Evolutionary conservation across 2,329 filamentous ascomycete genomes (phyloP), one percentile per base, ranked within the genome.

Genomic region (Hypoxylon sp.): DNA sequence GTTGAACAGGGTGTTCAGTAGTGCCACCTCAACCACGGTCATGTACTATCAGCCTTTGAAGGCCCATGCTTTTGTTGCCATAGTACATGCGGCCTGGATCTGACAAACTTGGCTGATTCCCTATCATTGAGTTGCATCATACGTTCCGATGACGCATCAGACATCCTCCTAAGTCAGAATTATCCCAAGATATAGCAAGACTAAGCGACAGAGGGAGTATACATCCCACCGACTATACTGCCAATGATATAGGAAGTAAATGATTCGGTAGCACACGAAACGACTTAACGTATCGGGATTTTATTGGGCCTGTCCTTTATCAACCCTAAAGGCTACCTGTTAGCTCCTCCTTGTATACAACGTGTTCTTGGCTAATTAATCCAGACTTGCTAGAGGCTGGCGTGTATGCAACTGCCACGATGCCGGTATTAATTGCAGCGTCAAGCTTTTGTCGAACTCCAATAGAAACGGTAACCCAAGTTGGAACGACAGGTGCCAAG

Each of bases 391-490:
- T 50, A 52, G 47, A 59, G 57, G 53, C 44, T 39, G 63, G 37
- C 52, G 46, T 65, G 56, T 63, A 71, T 69, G 66, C 69, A 69
- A 55, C 51, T 71, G 67, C 67, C 69, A 71, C 69, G 69, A 63
- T 69, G 8, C 50, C 69, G 65, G 69, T 71, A 69, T 71, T 69
- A 63, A 71, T 56, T 67, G 63, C 58, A 67, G 67, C 55, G 60
- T 67, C 69, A 71, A 69, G 67, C 69, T 69, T 69, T 71, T 17
- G 32, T 35, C 27, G 51, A 56, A 62, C 63, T 65, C 69, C 69
- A 71, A 71, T 71, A 57, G 57, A 67, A 65, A 58, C 24, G 58
- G 24, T 6, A 48, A 15, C 57, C 56, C 48, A 48, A 50, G 61
- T 57, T 69, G 52, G 51, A 61, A 59, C 46, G 53, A 65, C 42